Evolutionary conservation across 257 asterid species (phyloP), one percentile per base, ranked within the genome.

Genomic region (Datura wrightii): DNA sequence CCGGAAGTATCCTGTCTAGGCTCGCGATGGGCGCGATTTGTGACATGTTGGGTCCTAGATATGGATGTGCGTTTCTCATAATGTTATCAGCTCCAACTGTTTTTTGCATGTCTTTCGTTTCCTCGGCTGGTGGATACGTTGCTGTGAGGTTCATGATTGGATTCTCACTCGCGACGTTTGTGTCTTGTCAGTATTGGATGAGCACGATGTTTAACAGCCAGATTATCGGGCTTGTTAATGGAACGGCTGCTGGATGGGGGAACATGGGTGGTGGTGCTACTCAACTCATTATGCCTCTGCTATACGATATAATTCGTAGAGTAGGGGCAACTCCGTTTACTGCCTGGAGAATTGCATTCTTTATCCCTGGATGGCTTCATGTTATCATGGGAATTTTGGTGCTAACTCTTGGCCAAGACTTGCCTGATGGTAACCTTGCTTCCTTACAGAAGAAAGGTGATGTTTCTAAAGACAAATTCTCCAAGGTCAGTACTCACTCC

Each of bases 81-180:
- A 88, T 84, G 86, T 83, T 88, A 37, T 66, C 88, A 0, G 89
- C 87, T 24, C 89, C 88, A 0, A 19, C 86, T 5, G 90, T 88
- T 37, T 88, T 88, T 59, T 86, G 87, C 80, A 88, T 88, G 90
- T 82, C 90, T 3, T 84, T 86, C n/a, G 89, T 88, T 83, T 80
- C 86, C 1, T 84, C 87, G 5, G 85, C 87, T 41, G 86, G 86
- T 1, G 87, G 89, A 2, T 84, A 88, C 48, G 37, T 85, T 36
- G 88, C 88, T 3, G 87, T 88, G 39, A 37, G 90, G 19, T 88
- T 85, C 83, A 88, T 88, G 90, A 85, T 85, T 16, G 88, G 87
- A 15, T 88, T 88, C 11, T 88, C 90, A 14, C 82, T 88, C 0
- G 90, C 87, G 0, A 88, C 88, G 2, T 88, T 83, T 11, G 87